A percentile compares a stretch with the other conserved stretches of the same genome.
Evolutionary conservation across 1,284 basidiomycete genomes (phyloP).

Genomic region (Sparassis latifolia): DNA sequence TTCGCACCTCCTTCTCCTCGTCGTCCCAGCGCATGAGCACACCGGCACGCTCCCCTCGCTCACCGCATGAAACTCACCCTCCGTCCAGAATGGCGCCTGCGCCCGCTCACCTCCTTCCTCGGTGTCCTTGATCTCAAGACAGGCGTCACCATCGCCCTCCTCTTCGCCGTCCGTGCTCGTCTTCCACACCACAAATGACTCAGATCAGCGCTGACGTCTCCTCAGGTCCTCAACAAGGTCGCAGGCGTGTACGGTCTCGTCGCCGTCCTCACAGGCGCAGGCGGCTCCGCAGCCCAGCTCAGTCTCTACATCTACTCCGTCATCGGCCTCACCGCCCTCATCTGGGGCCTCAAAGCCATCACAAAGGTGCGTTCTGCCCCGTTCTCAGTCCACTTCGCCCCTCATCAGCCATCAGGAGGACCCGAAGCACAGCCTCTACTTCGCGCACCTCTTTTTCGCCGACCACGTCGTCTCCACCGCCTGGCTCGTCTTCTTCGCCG

Average conservation of each 20-base stretch:
- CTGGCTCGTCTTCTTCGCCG: slow-evolving; percentile 88
- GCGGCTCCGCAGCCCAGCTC: slow-evolving; percentile 86
- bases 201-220: neutral
- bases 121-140: slow-evolving; percentile 86
- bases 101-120: slow-evolving; percentile 77
- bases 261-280: slow-evolving; percentile 79
- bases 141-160: slow-evolving; percentile 76
- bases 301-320: slow-evolving; percentile 92
- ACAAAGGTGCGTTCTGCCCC: slow-evolving; percentile 56
- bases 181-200: no score
- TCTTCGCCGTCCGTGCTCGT: slow-evolving; percentile 63
- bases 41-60: neutral
- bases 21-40: slow-evolving; percentile 14
- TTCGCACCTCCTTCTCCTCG: slow-evolving; percentile 6
- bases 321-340: slow-evolving; percentile 71
- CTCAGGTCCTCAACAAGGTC: slow-evolving; percentile 92
- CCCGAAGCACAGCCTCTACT: slow-evolving; percentile 76
- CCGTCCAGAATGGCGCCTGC: slow-evolving; percentile 71
- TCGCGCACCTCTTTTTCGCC: slow-evolving; percentile 87
- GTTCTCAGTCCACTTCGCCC: neutral
- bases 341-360: slow-evolving; percentile 85
- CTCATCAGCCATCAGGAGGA: slow-evolving; percentile 60
- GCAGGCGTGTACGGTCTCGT: slow-evolving; percentile 96
- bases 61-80: slow-evolving; percentile 69
- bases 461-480: slow-evolving; percentile 92